Conservation (phyloP, 257 asterid genomes). For the Salvia miltiorrhiza region DNA sequence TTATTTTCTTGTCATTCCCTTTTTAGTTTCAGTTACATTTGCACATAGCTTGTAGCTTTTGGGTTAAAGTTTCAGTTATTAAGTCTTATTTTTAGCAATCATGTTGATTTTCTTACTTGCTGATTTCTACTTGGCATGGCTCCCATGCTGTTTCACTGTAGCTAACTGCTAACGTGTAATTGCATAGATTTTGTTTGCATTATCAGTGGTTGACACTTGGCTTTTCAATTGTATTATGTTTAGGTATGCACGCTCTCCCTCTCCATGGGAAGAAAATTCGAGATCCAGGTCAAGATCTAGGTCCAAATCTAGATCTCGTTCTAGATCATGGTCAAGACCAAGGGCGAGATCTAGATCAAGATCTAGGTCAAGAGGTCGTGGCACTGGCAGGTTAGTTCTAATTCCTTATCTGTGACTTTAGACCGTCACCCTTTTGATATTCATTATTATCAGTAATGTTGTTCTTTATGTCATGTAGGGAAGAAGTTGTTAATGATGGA, state of each 20-base stretch:
- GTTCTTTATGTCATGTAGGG: constrained; percentile 29
- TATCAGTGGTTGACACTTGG: constrained; percentile 12
- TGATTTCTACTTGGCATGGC: constrained; percentile 1
- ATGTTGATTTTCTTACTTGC: not conserved
- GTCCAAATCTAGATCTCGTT: constrained; percentile 59
- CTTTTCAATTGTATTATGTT: constrained; percentile 6
- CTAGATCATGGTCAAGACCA: constrained; percentile 60
- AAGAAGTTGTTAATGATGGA: constrained; percentile 61
- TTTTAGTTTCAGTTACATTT: not conserved
- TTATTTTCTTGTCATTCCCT: not conserved
- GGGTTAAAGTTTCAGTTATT: not conserved
- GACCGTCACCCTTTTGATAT: not conserved
- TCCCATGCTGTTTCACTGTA: not conserved
- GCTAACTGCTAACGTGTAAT: constrained; percentile 40
- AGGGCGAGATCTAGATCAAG: constrained; percentile 46
- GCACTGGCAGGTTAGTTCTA: constrained; percentile 57
- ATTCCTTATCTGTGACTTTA: not conserved
- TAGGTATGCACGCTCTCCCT: constrained; percentile 71
- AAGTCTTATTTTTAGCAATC: not conserved
- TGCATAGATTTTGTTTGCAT: not conserved
- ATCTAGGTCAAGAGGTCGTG: constrained; percentile 69
- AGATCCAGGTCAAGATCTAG: constrained; percentile 63
- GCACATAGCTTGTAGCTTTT: not conserved
- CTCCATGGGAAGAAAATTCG: constrained; percentile 64
- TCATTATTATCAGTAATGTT: not conserved